These are phyloP conservation scores for Penicillium vulpinum DNA, from an alignment of 2,329 filamentous ascomycete genomes.

Conservation along the genomic window DNA sequence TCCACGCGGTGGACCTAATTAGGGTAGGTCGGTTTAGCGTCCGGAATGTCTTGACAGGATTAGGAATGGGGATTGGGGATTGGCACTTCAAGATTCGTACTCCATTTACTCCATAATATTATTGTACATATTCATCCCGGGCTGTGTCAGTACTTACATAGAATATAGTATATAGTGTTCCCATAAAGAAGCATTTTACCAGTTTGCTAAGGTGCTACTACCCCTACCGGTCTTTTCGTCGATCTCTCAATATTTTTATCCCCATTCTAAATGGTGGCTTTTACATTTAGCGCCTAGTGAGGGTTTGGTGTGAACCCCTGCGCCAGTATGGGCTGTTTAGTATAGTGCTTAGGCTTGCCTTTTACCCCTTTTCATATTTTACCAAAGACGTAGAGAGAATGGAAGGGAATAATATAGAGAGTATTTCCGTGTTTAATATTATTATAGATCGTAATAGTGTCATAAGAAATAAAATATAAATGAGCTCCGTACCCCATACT, in stretches of 20 bases:
- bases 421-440: neutral
- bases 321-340: neutral
- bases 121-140: neutral
- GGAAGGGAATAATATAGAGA: neutral
- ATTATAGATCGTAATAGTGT: neutral
- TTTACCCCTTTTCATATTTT: neutral
- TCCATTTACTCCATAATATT: no score
- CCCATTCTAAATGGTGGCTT: neutral
- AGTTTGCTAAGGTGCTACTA: no score
- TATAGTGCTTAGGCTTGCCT: neutral
- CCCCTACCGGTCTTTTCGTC: conserved; percentile 6
- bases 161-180: neutral
- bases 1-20: conserved; percentile 13
- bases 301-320: neutral
- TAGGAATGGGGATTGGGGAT: neutral
- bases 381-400: no score
- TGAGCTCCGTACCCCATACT: no score
- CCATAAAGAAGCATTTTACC: neutral
- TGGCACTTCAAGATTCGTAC: neutral
- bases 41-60: neutral
- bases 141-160: no score
- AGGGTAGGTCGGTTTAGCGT: conserved; percentile 11
- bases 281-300: neutral
- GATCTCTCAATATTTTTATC: conserved; percentile 12
- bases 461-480: neutral